phyloP scores from a whole-genome alignment of 805 yeast species.

The Pichia ethanolica region DNA sequence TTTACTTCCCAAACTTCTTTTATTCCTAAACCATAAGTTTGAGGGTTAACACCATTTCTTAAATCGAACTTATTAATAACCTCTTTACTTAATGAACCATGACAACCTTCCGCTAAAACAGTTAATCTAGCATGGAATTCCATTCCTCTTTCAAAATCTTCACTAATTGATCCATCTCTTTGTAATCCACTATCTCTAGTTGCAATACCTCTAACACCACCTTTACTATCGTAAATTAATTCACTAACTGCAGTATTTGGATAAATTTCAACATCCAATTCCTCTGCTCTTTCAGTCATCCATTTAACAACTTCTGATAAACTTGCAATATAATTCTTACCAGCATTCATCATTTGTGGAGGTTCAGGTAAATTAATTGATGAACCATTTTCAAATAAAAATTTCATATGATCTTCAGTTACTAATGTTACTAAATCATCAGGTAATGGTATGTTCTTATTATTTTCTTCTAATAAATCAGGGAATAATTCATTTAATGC shows the following conservation, averaged over 20 bases:
- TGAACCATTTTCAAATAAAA: conserved; percentile 44
- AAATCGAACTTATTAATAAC: conserved; percentile 62
- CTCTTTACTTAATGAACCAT: conserved; percentile 83
- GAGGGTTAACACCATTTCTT: conserved; percentile 58
- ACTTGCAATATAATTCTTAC: conserved; percentile 79
- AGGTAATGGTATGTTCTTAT: conserved; percentile 66
- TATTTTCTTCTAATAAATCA: conserved; percentile 47
- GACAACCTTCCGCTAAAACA: conserved; percentile 96
- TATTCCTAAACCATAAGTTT: conserved; percentile 92
- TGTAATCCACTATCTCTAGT: conserved; percentile 89
- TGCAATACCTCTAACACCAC: conserved; percentile 78
- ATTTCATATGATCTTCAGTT: conserved; percentile 65
- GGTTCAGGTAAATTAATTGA: conserved; percentile 84
- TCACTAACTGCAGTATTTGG: conserved; percentile 86
- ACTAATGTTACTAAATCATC: conserved; percentile 69
- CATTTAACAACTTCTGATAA: conserved; percentile 74
- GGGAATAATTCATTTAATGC: conserved; percentile 82
- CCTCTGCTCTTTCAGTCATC: conserved; percentile 85
- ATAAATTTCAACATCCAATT: conserved; percentile 86
- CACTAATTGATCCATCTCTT: conserved; percentile 65
- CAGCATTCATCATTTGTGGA: conserved; percentile 77
- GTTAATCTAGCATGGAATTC: conserved; percentile 89
- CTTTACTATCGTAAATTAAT: conserved; percentile 54
- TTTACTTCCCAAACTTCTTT: conserved; percentile 96
- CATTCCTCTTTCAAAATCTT: conserved; percentile 89